Percentiles rank a stretch among this genome's conserved stretches.
Evolutionary conservation across 1,284 basidiomycete genomes (phyloP).

Genomic region (Sporisorium reilianum): DNA sequence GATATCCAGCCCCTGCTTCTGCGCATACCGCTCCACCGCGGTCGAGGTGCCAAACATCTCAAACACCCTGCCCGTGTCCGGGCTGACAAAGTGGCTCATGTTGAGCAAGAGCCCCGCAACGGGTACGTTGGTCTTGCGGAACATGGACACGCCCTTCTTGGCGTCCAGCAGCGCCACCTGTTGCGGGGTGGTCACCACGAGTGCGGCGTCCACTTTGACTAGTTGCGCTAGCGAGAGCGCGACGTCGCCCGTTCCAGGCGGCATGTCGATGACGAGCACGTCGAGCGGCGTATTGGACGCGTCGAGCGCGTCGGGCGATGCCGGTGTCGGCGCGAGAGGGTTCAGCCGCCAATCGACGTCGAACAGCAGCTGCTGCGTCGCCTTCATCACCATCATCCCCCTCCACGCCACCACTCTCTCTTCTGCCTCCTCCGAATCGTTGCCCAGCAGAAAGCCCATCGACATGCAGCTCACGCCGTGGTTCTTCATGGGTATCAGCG

Average conservation of each 20-base stretch:
- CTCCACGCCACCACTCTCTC: slow-evolving; percentile 83
- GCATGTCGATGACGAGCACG: slow-evolving; percentile 93
- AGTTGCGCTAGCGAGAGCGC: slow-evolving; percentile 92
- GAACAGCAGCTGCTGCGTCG: slow-evolving; percentile 94
- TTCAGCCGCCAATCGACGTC: slow-evolving; percentile 87
- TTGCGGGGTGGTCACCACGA: slow-evolving; percentile 90
- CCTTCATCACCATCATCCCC: slow-evolving; percentile 98
- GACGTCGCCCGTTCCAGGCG: slow-evolving; percentile 96
- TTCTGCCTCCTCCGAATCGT: slow-evolving; percentile 17
- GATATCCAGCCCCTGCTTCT: slow-evolving; percentile 76
- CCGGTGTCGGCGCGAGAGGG: slow-evolving; percentile 18
- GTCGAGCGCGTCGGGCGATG: slow-evolving; percentile 9
- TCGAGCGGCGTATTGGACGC: slow-evolving; percentile 74
- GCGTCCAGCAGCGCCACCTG: slow-evolving; percentile 93
- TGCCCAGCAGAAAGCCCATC: slow-evolving; percentile 80
- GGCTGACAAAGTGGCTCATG: slow-evolving; percentile 88
- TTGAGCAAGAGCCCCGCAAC: slow-evolving; percentile 90
- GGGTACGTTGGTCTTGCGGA: slow-evolving; percentile 87
- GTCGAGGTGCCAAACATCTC: slow-evolving; percentile 83
- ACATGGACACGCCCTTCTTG: slow-evolving; percentile 92
- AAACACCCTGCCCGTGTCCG: slow-evolving; percentile 79
- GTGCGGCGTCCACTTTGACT: slow-evolving; percentile 72
- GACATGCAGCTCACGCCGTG: slow-evolving; percentile 96
- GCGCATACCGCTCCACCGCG: slow-evolving; percentile 77
- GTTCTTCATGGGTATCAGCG: slow-evolving; percentile 85